These are phyloP conservation scores for Mrakia gelida DNA, from an alignment of 768 basidiomycete species.

Conservation along the genomic window DNA sequence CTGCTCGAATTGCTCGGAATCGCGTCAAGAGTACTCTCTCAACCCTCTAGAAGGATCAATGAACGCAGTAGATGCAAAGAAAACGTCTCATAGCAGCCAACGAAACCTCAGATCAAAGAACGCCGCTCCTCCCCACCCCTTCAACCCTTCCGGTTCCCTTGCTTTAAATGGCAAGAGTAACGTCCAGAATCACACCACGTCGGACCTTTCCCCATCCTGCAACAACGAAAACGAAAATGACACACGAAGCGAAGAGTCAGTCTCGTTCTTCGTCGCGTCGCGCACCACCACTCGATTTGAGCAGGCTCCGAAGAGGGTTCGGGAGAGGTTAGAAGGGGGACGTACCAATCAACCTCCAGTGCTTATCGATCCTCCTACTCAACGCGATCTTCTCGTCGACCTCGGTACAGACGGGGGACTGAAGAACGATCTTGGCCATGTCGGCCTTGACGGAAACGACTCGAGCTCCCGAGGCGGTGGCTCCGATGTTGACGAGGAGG, in stretches of 20 bases:
- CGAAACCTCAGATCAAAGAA: no score
- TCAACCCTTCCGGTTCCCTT: background rate
- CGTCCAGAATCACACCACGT: slow-evolving; percentile 28
- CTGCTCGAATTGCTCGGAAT: no score
- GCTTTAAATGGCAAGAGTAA: slow-evolving; percentile 1
- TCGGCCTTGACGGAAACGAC: slow-evolving; percentile 92
- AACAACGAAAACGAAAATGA: background rate
- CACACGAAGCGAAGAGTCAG: slow-evolving; percentile 1
- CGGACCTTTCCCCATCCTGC: slow-evolving; percentile 32
- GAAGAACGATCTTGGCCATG: slow-evolving; percentile 87
- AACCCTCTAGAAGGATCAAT: no score
- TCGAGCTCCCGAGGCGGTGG: slow-evolving; percentile 92
- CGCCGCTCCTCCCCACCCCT: background rate
- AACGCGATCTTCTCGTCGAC: slow-evolving; percentile 96
- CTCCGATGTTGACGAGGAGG: slow-evolving; percentile 89
- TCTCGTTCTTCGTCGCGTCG: background rate
- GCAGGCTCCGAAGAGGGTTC: no score
- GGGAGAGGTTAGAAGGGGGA: background rate
- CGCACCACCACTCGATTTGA: background rate
- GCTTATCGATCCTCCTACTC: slow-evolving; percentile 91
- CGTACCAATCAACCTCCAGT: slow-evolving; percentile 91
- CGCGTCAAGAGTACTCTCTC: no score
- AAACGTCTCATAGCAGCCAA: no score
- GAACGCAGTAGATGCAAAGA: no score
- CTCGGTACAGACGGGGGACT: slow-evolving; percentile 92